Percentiles rank a stretch among this genome's conserved stretches.
Evolutionary conservation across 306 rosid genomes (phyloP).

Genomic region (Fragaria nilgerrensis): DNA sequence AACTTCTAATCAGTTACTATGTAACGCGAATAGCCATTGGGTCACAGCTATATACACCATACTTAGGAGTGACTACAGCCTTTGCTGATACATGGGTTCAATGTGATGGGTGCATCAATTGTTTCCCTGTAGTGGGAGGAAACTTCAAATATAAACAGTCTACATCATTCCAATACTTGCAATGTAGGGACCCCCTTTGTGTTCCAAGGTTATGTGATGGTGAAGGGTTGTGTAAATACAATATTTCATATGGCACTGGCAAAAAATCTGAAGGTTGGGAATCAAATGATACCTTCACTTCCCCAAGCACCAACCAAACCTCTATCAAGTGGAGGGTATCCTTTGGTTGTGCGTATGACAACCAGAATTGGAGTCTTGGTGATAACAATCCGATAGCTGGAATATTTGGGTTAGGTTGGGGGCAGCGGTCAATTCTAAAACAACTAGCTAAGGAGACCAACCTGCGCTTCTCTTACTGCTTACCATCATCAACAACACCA

Average conservation of each 20-base stretch:
- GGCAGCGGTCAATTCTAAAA: background rate
- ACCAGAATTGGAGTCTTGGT: background rate
- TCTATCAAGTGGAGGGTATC: background rate
- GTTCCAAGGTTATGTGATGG: background rate
- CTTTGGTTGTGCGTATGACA: background rate
- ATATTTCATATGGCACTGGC: background rate
- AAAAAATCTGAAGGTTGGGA: background rate
- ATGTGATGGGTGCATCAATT: background rate
- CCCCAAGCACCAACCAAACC: background rate
- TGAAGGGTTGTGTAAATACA: background rate
- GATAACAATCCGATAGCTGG: background rate
- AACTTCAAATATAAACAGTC: background rate
- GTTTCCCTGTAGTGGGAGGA: conserved; percentile 2
- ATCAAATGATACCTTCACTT: background rate
- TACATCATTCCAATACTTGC: background rate
- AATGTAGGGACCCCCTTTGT: conserved; percentile 3
- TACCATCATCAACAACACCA: background rate
- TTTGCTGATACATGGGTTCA: background rate
- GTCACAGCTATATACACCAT: background rate
- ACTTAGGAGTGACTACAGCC: background rate
- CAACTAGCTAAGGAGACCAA: background rate
- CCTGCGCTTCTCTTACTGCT: conserved; percentile 3
- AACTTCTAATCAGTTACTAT: background rate
- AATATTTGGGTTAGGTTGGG: background rate
- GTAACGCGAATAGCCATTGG: background rate